Percentiles rank a stretch among this genome's conserved stretches.
phyloP scores from a whole-genome alignment of 202 grass and related monocot genomes.

The Hordeum pubiflorum region DNA sequence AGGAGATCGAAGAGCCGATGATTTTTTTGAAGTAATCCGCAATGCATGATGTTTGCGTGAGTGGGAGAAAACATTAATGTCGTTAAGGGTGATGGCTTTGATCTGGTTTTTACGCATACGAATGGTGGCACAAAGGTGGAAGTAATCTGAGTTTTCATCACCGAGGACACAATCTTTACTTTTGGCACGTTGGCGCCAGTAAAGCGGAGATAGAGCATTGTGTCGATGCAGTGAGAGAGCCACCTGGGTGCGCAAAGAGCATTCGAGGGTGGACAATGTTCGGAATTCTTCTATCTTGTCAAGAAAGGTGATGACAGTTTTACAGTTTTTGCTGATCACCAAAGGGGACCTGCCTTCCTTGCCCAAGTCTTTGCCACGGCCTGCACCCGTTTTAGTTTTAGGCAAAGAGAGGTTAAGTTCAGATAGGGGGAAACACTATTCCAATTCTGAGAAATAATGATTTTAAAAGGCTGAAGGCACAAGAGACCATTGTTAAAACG shows the following conservation, averaged over 20 bases:
- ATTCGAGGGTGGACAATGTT: neutral
- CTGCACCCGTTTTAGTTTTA: neutral
- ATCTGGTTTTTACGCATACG: neutral
- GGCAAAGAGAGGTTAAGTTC: neutral
- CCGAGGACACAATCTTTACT: no score
- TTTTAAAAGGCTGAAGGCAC: fast-evolving
- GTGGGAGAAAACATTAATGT: no score
- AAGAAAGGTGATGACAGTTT: no score
- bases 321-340: no score
- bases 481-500: neutral
- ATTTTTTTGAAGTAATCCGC: no score
- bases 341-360: no score
- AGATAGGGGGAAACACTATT: neutral
- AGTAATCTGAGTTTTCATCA: neutral
- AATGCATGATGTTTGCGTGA: no score
- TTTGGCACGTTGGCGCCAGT: neutral
- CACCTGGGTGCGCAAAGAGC: neutral
- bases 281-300: neutral
- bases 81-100: neutral
- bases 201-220: fast-evolving
- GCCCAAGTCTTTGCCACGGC: neutral
- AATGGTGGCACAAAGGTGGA: neutral
- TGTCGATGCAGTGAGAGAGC: neutral
- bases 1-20: no score
- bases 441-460: neutral